Conservation (phyloP, 305 asterid genomes). For the Fraxinus velutina region DNA sequence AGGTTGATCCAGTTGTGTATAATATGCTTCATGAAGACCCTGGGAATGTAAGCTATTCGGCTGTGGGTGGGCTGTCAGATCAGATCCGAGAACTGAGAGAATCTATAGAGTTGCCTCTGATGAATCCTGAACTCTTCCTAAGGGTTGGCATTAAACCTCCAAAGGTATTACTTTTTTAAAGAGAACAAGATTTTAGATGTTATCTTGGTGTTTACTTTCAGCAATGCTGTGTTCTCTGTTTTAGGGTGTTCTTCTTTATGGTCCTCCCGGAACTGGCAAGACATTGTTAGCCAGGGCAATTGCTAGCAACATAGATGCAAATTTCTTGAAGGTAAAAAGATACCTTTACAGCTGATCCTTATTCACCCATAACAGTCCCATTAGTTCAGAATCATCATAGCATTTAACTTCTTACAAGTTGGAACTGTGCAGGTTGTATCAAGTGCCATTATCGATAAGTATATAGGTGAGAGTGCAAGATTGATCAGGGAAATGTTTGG, state of each 20-base stretch:
- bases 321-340: conserved; percentile 68
- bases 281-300: conserved; percentile 94
- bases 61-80: conserved; percentile 94
- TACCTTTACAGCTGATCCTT: background rate
- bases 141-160: conserved; percentile 98
- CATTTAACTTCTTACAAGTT: conserved; percentile 21
- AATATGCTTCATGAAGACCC: conserved; percentile 96
- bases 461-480: conserved; percentile 96
- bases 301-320: conserved; percentile 94
- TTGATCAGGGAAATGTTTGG: conserved; percentile 91
- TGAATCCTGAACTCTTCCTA: conserved; percentile 93
- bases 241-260: conserved; percentile 94
- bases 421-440: conserved; percentile 73
- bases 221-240: conserved; percentile 18
- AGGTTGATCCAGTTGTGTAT: conserved; percentile 97
- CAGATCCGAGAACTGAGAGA: conserved; percentile 94
- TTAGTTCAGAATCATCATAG: background rate
- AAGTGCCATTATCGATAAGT: conserved; percentile 94
- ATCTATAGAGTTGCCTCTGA: conserved; percentile 82
- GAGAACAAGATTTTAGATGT: background rate
- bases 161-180: conserved; percentile 41
- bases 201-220: conserved; percentile 8
- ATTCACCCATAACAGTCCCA: background rate
- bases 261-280: conserved; percentile 98
- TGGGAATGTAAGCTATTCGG: conserved; percentile 92